These are phyloP conservation scores for Aspergillus unguis DNA, from an alignment of 2,329 filamentous ascomycete genomes.

Conservation along the genomic window DNA sequence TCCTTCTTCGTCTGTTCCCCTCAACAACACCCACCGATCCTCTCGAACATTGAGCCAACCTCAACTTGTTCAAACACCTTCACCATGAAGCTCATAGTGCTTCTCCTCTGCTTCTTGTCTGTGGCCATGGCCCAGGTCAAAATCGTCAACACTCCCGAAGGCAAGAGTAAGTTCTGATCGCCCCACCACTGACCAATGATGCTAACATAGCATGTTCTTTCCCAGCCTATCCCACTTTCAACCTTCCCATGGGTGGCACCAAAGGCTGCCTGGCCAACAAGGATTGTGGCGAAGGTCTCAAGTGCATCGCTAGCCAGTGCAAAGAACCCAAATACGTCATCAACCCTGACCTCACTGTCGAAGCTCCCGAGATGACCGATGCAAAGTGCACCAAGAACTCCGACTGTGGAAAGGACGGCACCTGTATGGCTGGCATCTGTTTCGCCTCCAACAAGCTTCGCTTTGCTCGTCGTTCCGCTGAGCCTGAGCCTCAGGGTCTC, in stretches of 20 bases:
- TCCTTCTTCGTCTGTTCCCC: not conserved
- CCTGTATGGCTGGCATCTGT: too few relatives aligned
- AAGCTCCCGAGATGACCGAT: not conserved
- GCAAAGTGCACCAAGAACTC: not conserved
- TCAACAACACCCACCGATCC: not conserved
- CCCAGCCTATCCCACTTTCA: not conserved
- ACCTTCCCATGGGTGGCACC: not conserved
- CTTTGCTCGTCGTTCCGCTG: too few relatives aligned
- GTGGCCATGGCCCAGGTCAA: constrained; percentile 2
- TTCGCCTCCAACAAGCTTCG: too few relatives aligned
- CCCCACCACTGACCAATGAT: too few relatives aligned
- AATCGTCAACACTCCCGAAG: not conserved
- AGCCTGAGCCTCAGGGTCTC: too few relatives aligned
- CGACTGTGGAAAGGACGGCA: not conserved
- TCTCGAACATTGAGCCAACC: not conserved
- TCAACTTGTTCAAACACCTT: not conserved
- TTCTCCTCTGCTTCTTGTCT: constrained; percentile 6
- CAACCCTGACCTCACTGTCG: not conserved
- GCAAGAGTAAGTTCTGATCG: not conserved
- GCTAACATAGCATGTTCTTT: too few relatives aligned
- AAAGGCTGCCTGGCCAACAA: not conserved
- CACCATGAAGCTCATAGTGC: constrained; percentile 8
- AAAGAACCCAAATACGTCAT: not conserved
- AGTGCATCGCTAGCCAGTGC: not conserved
- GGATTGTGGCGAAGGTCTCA: constrained; percentile 2